Evolutionary conservation across 768 basidiomycete genomes (phyloP).

Genomic region (Inosperma sp.): DNA sequence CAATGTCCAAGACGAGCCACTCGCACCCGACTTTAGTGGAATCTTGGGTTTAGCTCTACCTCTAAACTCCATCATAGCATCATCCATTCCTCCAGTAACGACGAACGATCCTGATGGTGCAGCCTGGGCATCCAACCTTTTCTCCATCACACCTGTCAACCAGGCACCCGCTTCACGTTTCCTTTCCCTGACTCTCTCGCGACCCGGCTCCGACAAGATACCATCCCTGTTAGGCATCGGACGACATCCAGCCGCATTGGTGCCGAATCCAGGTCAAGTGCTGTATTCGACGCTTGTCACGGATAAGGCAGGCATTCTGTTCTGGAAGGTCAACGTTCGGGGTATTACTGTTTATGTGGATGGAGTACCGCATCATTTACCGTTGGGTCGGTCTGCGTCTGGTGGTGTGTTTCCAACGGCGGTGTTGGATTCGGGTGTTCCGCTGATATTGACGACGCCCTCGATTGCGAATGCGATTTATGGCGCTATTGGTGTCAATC

Average conservation of each 20-base stretch:
- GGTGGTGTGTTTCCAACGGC: constrained; percentile 52
- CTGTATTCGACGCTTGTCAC: constrained; percentile 45
- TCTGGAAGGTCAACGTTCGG: constrained; percentile 58
- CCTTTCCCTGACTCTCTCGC: constrained; percentile 60
- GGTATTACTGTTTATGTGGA: constrained; percentile 60
- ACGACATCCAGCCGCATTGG: constrained; percentile 51
- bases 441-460: constrained; percentile 58
- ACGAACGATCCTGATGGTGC: constrained; percentile 60
- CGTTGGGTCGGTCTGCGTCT: constrained; percentile 36
- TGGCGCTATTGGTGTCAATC: constrained; percentile 62
- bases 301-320: constrained; percentile 39
- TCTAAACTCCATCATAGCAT: constrained; percentile 61
- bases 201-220: constrained; percentile 56
- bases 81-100: constrained; percentile 43
- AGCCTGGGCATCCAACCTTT: constrained; percentile 62
- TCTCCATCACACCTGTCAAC: constrained; percentile 54
- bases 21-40: constrained; percentile 55
- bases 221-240: constrained; percentile 68
- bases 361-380: constrained; percentile 36
- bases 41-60: constrained; percentile 76
- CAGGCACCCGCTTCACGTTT: constrained; percentile 58
- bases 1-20: constrained; percentile 50
- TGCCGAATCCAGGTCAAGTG: constrained; percentile 49
- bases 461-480: constrained; percentile 71
- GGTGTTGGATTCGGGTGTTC: constrained; percentile 69